These are phyloP conservation scores for Tetrahymena borealis DNA, from an alignment of 73 alveolate genomes.

Conservation along the genomic window DNA sequence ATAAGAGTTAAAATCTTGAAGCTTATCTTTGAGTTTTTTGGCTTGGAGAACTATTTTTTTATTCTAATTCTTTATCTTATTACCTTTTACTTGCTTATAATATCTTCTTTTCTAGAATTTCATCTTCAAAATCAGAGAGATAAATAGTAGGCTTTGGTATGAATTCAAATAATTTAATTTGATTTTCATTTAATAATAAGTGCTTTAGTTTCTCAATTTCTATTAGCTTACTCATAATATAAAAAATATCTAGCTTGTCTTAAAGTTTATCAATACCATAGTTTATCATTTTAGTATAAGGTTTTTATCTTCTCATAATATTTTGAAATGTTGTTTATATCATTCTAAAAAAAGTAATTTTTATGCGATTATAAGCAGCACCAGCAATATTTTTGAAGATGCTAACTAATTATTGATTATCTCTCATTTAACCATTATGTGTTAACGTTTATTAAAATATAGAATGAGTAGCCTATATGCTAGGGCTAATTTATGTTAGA, in stretches of 20 bases:
- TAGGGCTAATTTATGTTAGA: no score
- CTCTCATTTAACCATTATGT: no score
- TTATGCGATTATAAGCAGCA: not conserved
- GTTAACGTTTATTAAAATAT: no score
- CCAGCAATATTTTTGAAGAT: no score
- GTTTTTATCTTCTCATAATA: not conserved
- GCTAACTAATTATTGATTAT: no score
- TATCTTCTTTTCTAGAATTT: not conserved
- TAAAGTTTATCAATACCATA: not conserved
- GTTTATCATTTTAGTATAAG: not conserved
- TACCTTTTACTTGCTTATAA: not conserved
- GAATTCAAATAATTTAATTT: not conserved
- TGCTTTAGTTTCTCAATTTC: not conserved
- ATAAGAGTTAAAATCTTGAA: not conserved
- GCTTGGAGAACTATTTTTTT: not conserved
- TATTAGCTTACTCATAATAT: not conserved
- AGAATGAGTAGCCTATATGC: no score
- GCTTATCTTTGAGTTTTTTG: no score
- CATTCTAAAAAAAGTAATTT: not conserved
- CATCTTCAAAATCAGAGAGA: not conserved
- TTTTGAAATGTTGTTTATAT: not conserved
- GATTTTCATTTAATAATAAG: not conserved
- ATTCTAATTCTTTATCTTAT: not conserved
- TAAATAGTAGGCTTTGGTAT: not conserved
- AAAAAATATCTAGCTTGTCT: not conserved